Evolutionary conservation across 2,329 filamentous ascomycete genomes (phyloP), one percentile per base, ranked within the genome.

Genomic region (Fusarium sterilihyphosum): DNA sequence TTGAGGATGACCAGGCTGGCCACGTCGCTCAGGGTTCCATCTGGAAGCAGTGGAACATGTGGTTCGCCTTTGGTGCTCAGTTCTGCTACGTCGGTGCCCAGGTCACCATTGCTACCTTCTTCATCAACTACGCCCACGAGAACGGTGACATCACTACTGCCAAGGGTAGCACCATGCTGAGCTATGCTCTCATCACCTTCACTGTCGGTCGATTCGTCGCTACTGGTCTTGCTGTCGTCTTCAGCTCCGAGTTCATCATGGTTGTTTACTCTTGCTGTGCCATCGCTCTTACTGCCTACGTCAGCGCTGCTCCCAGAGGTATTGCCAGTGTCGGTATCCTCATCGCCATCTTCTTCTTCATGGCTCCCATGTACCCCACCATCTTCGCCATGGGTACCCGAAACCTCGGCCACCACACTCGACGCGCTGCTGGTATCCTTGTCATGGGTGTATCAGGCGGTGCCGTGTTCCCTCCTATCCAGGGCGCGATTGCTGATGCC

Each of bases 81-180:
- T 94, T 95, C 82, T 93, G 91, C 82, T 96, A 96, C 82, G 92
- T 86, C 1, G 93, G 93, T 64, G 90, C 92, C 2, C 93, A 95
- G 81, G 85, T 92, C 37, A 89, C 88, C 67, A 88, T 92, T 67
- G 90, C 90, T 8, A 83, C 82, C 35, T 93, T 93, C 81, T 93
- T 94, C 82, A 93, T 94, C 85, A 94, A 93, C 84, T 93, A 93
- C 79, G 87, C 88, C 11, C 87, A 85, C 31, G 89, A 92, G 73
- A 91, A 90, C 17, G 86, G 90, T 57, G 82, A 87, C 8, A 82
- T 83, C 37, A 89, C 88, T 1, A 77, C 79, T 59, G 85, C 85
- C 59, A 78, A 88, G 5, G 82, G 86, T 4, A 92, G 87, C 6
- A 88, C 92, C 17, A 91, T 94, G 77, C 89, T 95, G 26, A 92